Evolutionary conservation across 495 filamentous ascomycete genomes (phyloP).

Genomic region (Penicillium ochrochloron): DNA sequence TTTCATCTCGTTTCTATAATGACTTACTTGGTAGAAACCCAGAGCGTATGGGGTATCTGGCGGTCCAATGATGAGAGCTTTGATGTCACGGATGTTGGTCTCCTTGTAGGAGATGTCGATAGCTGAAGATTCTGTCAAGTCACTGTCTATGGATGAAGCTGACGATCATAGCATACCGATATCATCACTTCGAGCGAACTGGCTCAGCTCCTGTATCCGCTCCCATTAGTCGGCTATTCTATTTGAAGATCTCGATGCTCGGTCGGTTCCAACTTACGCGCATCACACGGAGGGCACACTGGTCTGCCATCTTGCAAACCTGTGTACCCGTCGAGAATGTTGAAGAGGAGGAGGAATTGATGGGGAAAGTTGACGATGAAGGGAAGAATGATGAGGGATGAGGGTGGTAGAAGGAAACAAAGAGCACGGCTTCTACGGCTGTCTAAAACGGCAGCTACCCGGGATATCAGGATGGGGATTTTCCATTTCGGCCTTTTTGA

Average conservation of each 20-base stretch:
- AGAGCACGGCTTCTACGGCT: background rate
- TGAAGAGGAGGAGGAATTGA: background rate
- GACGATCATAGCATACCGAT: slow-evolving; percentile 13
- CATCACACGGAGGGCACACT: slow-evolving; percentile 25
- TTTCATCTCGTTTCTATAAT: background rate
- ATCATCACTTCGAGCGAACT: slow-evolving; percentile 25
- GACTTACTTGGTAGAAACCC: slow-evolving; percentile 87
- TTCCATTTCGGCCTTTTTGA: slow-evolving; percentile 2
- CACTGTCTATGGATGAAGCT: background rate
- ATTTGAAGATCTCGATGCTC: background rate
- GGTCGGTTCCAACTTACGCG: slow-evolving; percentile 17
- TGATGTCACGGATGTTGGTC: slow-evolving; percentile 84
- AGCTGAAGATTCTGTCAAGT: slow-evolving; percentile 10
- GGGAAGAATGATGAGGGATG: background rate
- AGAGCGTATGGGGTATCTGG: slow-evolving; percentile 96
- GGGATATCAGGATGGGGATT: background rate
- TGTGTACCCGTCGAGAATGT: background rate
- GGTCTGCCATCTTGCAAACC: slow-evolving; percentile 22
- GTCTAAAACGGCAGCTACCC: slow-evolving; percentile 1
- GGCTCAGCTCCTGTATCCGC: slow-evolving; percentile 22
- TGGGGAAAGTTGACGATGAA: background rate
- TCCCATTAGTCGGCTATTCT: background rate
- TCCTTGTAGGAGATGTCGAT: slow-evolving; percentile 74
- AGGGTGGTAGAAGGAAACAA: background rate
- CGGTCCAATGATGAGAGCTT: slow-evolving; percentile 87